phyloP scores from a whole-genome alignment of 2,329 filamentous ascomycete genomes.

The Calonectria pauciramosa region DNA sequence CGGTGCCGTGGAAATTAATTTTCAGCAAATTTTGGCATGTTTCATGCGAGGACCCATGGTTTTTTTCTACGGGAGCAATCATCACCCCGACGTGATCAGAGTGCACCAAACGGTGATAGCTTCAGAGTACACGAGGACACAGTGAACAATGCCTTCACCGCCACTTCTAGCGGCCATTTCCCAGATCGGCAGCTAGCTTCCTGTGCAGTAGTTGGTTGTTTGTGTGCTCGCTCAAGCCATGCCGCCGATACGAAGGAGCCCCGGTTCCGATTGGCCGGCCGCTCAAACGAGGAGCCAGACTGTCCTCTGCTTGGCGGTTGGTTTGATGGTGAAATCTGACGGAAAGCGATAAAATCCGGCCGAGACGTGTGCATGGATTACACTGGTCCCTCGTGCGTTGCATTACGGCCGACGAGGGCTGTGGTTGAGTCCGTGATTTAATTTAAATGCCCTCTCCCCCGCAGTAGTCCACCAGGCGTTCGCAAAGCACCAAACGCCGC shows the following conservation, averaged over 20 bases:
- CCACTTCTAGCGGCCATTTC: background rate
- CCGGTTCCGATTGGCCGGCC: background rate
- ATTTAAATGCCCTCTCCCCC: constrained; percentile 4
- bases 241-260: background rate
- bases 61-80: background rate
- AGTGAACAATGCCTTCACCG: background rate
- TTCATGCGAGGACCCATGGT: background rate
- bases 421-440: background rate
- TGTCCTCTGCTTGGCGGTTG: background rate
- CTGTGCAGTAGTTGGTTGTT: background rate
- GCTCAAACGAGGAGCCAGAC: background rate
- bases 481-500: background rate
- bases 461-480: background rate
- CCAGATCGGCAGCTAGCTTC: background rate
- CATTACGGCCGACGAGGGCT: background rate
- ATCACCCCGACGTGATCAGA: background rate
- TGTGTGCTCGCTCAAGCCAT: background rate
- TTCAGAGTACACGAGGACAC: background rate
- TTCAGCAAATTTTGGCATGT: background rate
- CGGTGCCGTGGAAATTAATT: background rate
- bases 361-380: background rate
- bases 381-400: background rate
- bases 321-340: background rate
- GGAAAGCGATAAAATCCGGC: background rate
- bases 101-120: background rate